Percentiles rank a stretch among this genome's conserved stretches.
phyloP scores from a whole-genome alignment of 257 asterid species.

The Solanum lycopersicoides region DNA sequence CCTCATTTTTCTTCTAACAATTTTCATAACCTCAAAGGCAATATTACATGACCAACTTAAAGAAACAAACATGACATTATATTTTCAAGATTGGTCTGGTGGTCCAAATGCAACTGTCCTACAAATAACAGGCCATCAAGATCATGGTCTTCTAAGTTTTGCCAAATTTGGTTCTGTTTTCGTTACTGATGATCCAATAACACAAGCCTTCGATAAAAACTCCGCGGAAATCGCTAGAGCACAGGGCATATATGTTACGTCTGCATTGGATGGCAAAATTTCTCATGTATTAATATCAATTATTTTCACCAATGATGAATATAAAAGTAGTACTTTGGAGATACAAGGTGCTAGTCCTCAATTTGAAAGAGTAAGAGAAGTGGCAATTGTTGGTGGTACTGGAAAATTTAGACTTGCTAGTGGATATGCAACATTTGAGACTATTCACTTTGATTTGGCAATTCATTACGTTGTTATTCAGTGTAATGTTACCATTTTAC shows the following conservation, averaged over 20 bases:
- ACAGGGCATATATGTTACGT: constrained; percentile 19
- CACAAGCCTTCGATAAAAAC: constrained; percentile 12
- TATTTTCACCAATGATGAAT: constrained; percentile 21
- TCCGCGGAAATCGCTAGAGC: constrained; percentile 32
- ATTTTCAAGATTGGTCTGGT: constrained; percentile 39
- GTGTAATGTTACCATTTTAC: constrained; percentile 27
- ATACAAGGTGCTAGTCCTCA: constrained; percentile 42
- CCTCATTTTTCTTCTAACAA: constrained; percentile 1
- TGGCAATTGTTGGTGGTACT: constrained; percentile 55
- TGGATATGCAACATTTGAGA: constrained; percentile 46
- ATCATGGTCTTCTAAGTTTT: constrained; percentile 19
- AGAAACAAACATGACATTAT: constrained; percentile 29
- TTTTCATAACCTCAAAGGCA: not conserved
- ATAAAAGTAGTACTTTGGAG: constrained; percentile 35
- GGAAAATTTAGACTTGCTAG: constrained; percentile 43
- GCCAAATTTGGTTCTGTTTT: constrained; percentile 34
- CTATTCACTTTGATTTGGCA: constrained; percentile 18
- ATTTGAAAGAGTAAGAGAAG: constrained; percentile 40
- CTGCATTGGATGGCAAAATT: constrained; percentile 43
- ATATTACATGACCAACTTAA: constrained; percentile 3
- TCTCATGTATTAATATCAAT: constrained; percentile 39
- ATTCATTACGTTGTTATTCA: constrained; percentile 24
- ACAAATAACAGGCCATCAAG: constrained; percentile 15
- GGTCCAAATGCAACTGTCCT: constrained; percentile 36
- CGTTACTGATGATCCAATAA: constrained; percentile 36